Evolutionary conservation across 257 asterid species (phyloP).

Genomic region (Cinchona pubescens): DNA sequence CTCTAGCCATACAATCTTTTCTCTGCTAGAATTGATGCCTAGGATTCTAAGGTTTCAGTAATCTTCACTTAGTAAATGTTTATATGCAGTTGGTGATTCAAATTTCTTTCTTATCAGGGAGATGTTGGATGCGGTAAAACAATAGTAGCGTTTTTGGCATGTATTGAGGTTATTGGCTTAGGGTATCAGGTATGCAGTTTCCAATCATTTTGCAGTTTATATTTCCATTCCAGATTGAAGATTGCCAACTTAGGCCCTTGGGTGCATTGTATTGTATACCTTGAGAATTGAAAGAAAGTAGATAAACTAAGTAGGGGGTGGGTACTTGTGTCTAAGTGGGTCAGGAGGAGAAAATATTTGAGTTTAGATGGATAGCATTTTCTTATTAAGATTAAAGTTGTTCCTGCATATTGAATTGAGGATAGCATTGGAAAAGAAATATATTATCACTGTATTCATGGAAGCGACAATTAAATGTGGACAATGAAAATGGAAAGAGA

Average conservation of each 20-base stretch:
- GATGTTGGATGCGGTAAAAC: constrained; percentile 99
- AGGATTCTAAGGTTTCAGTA: background rate
- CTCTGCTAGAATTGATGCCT: background rate
- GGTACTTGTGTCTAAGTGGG: background rate
- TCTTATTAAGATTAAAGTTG: background rate
- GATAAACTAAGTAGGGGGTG: background rate
- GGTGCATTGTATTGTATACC: background rate
- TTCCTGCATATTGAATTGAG: background rate
- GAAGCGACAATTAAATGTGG: background rate
- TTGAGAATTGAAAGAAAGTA: background rate
- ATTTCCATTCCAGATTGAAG: background rate
- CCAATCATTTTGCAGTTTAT: background rate
- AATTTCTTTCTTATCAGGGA: constrained; percentile 48
- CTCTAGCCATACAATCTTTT: background rate
- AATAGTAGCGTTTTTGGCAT: constrained; percentile 87
- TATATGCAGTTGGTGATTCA: background rate
- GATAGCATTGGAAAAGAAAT: background rate
- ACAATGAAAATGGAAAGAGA: background rate
- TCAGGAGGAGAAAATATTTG: background rate
- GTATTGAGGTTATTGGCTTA: constrained; percentile 88
- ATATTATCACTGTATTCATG: background rate
- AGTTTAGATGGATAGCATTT: background rate
- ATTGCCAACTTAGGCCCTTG: background rate
- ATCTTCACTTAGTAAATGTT: background rate
- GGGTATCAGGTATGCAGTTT: constrained; percentile 66